These are phyloP conservation scores for Protomyces gravidus DNA, from an alignment of 1,139 yeast species.

Conservation along the genomic window DNA sequence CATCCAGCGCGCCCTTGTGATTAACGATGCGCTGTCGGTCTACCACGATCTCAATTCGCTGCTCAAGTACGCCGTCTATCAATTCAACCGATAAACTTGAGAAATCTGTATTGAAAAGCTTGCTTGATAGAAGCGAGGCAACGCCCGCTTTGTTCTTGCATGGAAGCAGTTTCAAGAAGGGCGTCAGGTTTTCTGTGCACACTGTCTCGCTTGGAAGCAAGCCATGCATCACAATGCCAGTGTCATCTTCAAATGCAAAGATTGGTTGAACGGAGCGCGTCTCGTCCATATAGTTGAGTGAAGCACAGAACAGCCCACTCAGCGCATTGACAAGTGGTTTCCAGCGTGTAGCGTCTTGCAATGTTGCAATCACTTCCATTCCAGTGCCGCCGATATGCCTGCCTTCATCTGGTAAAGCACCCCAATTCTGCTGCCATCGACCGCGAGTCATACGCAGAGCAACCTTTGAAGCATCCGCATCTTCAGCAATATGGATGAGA, in stretches of 20 bases:
- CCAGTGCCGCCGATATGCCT: conserved; percentile 84
- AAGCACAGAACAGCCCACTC: conserved; percentile 93
- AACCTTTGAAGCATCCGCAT: conserved; percentile 65
- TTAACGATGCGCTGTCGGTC: conserved; percentile 58
- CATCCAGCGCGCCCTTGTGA: conserved; percentile 43
- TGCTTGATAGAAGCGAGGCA: conserved; percentile 82
- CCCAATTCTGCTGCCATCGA: conserved; percentile 91
- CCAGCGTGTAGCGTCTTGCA: conserved; percentile 57
- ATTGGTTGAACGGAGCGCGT: conserved; percentile 73
- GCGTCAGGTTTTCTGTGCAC: conserved; percentile 95
- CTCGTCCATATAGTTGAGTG: conserved; percentile 79
- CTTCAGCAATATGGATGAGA: conserved; percentile 68
- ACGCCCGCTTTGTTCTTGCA: conserved; percentile 91
- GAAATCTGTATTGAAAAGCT: conserved; percentile 92
- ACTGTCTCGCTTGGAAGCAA: conserved; percentile 93
- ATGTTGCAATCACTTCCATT: conserved; percentile 84
- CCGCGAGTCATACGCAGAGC: conserved; percentile 89
- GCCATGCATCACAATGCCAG: conserved; percentile 56
- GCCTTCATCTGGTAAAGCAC: conserved; percentile 72
- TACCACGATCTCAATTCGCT: conserved; percentile 67
- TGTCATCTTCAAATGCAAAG: conserved; percentile 43
- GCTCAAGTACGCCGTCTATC: conserved; percentile 53
- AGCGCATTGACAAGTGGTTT: conserved; percentile 63
- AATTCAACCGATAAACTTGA: conserved; percentile 84
- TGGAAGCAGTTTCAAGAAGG: conserved; percentile 82